Percentiles rank a stretch among this genome's conserved stretches.
These are phyloP conservation scores for Microsporum canis DNA, from an alignment of 2,329 filamentous ascomycete genomes.

Conservation along the genomic window DNA sequence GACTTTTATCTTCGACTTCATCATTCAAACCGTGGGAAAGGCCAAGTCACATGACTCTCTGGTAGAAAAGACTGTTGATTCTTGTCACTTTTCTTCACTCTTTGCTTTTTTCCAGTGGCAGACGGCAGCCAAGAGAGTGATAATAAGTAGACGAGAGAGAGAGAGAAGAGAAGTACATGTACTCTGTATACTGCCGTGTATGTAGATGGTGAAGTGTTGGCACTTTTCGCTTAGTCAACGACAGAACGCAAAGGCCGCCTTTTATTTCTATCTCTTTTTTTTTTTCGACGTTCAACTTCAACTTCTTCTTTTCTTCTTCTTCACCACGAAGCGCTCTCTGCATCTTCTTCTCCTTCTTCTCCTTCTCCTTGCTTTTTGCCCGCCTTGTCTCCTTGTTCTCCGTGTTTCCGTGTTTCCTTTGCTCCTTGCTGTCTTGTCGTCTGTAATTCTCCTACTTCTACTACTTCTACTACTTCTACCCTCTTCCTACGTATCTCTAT, in stretches of 20 bases:
- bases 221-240: not conserved
- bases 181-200: not conserved
- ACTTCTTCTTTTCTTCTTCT: not conserved
- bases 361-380: slow-evolving; percentile 5
- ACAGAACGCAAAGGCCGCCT: not conserved
- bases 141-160: not conserved
- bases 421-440: slow-evolving; percentile 12
- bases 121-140: too few relatives aligned
- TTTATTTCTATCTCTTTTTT: not conserved
- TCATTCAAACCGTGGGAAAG: too few relatives aligned
- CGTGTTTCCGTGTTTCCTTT: slow-evolving; percentile 21
- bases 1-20: too few relatives aligned
- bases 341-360: slow-evolving; percentile 5
- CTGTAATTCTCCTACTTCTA: not conserved
- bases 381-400: slow-evolving; percentile 14
- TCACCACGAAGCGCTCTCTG: not conserved
- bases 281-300: not conserved
- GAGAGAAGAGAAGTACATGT: not conserved
- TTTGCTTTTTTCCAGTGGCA: too few relatives aligned
- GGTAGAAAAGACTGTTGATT: too few relatives aligned
- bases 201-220: not conserved
- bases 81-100: too few relatives aligned
- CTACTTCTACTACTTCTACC: not conserved
- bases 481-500: not conserved
- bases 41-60: too few relatives aligned